Percentiles rank a stretch among this genome's conserved stretches.
These are phyloP conservation scores for Colletotrichum spaethianum DNA, from an alignment of 2,329 filamentous ascomycete species.

Conservation along the genomic window DNA sequence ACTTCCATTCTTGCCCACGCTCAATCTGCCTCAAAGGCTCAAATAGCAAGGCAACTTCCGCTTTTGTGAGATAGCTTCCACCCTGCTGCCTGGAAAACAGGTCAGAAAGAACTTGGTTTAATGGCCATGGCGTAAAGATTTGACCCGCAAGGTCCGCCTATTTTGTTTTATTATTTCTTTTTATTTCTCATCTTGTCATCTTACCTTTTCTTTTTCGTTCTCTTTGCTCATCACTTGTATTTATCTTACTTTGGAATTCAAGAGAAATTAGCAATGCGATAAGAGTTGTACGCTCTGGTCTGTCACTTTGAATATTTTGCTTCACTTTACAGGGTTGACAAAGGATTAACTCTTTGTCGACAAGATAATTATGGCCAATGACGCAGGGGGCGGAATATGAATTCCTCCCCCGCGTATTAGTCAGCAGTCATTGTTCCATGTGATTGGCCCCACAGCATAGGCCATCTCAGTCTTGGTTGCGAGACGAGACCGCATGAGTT, in stretches of 20 bases:
- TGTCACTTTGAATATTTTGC: not conserved
- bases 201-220: not conserved
- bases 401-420: constrained; percentile 30
- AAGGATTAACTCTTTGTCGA: too few relatives aligned
- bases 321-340: not conserved
- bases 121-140: too few relatives aligned
- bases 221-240: not conserved
- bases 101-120: not conserved
- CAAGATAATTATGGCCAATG: constrained; percentile 23
- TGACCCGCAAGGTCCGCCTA: too few relatives aligned
- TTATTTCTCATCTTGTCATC: too few relatives aligned
- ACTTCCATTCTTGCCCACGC: not conserved
- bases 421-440: constrained; percentile 12
- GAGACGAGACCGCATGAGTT: not conserved
- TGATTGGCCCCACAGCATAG: constrained; percentile 22
- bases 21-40: not conserved
- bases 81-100: not conserved
- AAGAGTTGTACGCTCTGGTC: not conserved
- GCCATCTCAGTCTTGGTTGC: constrained; percentile 10
- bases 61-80: not conserved
- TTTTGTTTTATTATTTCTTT: too few relatives aligned
- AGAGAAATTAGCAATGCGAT: not conserved
- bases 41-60: not conserved
- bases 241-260: not conserved
- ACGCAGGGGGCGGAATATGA: constrained; percentile 34